These are phyloP conservation scores for Erythrophleum fordii DNA, from an alignment of 306 rosid genomes.

Conservation along the genomic window DNA sequence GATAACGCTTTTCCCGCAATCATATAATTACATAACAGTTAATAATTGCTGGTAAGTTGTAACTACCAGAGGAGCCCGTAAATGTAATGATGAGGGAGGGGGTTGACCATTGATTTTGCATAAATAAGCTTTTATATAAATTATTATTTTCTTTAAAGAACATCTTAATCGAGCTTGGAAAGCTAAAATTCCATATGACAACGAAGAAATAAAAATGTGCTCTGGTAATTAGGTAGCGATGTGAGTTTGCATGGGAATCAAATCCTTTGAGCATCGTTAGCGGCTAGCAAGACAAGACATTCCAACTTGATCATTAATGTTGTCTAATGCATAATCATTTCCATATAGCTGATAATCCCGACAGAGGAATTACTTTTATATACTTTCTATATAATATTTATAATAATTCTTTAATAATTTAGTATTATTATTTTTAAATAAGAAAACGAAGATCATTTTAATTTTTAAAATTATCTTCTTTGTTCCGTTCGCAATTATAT, in stretches of 20 bases:
- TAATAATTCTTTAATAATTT: no score
- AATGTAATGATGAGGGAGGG: conserved; percentile 18
- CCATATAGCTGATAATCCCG: no score
- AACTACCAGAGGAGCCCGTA: conserved; percentile 37
- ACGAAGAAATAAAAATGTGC: not conserved
- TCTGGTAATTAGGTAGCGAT: not conserved
- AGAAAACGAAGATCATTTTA: no score
- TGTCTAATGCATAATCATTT: conserved; percentile 18
- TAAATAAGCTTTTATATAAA: no score
- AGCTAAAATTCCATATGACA: not conserved
- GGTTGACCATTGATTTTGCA: conserved; percentile 53
- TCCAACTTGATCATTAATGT: conserved; percentile 19
- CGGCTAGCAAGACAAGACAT: conserved; percentile 25
- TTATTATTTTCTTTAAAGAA: not conserved
- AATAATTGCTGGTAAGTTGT: conserved; percentile 36
- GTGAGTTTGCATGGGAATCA: conserved; percentile 28
- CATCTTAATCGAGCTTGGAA: not conserved
- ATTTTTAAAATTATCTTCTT: no score
- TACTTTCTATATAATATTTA: no score
- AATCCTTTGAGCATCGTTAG: conserved; percentile 7
- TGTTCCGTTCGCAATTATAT: no score
- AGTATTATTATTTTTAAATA: no score
- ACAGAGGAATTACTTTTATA: no score
- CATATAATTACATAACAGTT: conserved; percentile 41
- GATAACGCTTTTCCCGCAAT: conserved; percentile 54